Conservation (phyloP, 495 filamentous ascomycete species). For the Tuber microsphaerosporum region DNA sequence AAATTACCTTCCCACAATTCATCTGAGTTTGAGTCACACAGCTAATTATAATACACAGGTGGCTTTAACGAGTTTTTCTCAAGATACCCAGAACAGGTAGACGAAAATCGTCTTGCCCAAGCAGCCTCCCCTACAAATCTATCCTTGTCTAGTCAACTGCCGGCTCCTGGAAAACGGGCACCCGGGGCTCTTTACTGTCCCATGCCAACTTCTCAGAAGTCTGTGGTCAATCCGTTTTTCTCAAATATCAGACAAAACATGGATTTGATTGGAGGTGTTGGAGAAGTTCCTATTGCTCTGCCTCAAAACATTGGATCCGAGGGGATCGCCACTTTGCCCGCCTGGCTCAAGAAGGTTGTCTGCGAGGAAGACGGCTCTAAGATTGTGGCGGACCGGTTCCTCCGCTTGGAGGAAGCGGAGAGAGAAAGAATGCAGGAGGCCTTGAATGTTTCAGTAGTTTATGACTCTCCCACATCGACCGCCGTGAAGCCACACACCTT, state of each 20-base stretch:
- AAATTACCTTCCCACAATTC: slow-evolving; percentile 30
- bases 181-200: slow-evolving; percentile 63
- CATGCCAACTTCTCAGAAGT: slow-evolving; percentile 60
- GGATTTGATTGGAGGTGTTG: slow-evolving; percentile 88
- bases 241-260: slow-evolving; percentile 94
- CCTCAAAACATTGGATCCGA: slow-evolving; percentile 53
- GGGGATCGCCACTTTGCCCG: slow-evolving; percentile 52
- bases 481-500: slow-evolving; percentile 46
- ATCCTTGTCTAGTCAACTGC: slow-evolving; percentile 48
- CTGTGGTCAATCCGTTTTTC: slow-evolving; percentile 81
- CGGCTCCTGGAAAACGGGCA: slow-evolving; percentile 64
- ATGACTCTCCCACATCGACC: slow-evolving; percentile 37
- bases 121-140: slow-evolving; percentile 47
- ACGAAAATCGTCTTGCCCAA: slow-evolving; percentile 45
- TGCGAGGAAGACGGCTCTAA: slow-evolving; percentile 65
- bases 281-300: slow-evolving; percentile 70
- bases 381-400: slow-evolving; percentile 71
- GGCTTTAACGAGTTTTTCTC: slow-evolving; percentile 51
- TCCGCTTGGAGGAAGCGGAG: slow-evolving; percentile 75
- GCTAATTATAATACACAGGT: slow-evolving; percentile 39
- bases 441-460: slow-evolving; percentile 51
- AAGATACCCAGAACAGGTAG: slow-evolving; percentile 48
- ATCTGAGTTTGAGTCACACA: background rate
- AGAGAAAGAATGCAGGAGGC: slow-evolving; percentile 87
- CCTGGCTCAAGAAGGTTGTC: slow-evolving; percentile 67